Evolutionary conservation across 2,329 filamentous ascomycete species (phyloP).

Genomic region (Penicillium crustosum): DNA sequence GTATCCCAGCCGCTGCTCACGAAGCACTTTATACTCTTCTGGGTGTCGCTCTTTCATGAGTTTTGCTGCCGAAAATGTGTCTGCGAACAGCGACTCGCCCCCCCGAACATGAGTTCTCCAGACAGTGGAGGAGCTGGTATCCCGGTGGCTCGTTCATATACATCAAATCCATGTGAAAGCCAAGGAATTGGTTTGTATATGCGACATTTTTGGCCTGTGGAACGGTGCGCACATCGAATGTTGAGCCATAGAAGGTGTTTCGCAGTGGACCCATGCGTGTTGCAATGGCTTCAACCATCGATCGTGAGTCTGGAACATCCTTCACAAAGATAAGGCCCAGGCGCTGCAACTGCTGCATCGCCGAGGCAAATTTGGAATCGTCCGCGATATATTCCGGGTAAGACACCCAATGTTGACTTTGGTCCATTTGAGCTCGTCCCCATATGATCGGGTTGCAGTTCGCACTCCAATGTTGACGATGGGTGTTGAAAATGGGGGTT

Average conservation of each 20-base stretch:
- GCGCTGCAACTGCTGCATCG: conserved; percentile 61
- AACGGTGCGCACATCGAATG: conserved; percentile 84
- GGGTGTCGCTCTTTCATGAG: conserved; percentile 17
- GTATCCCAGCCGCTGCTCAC: conserved; percentile 54
- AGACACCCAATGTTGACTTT: conserved; percentile 55
- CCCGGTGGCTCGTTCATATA: conserved; percentile 79
- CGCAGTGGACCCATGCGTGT: conserved; percentile 73
- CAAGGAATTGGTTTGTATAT: conserved; percentile 78
- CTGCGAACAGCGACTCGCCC: conserved; percentile 83
- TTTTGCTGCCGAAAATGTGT: conserved; percentile 63
- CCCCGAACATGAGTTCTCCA: conserved; percentile 74
- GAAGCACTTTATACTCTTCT: conserved; percentile 40
- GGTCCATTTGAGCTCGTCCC: conserved; percentile 45
- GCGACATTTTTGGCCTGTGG: conserved; percentile 86
- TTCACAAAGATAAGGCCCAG: conserved; percentile 76
- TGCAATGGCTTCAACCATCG: conserved; percentile 67
- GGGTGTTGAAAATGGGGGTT: conserved; percentile 11
- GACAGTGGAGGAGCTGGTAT: conserved; percentile 84
- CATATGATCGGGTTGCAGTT: conserved; percentile 36
- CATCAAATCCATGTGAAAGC: conserved; percentile 89
- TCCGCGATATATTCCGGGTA: conserved; percentile 70
- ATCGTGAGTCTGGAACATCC: conserved; percentile 67
- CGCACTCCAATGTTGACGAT: conserved; percentile 15
- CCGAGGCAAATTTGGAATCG: conserved; percentile 58
- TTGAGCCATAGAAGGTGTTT: conserved; percentile 86